Conservation (phyloP, 23 red algal species). For the Chondrus crispus region DNA sequence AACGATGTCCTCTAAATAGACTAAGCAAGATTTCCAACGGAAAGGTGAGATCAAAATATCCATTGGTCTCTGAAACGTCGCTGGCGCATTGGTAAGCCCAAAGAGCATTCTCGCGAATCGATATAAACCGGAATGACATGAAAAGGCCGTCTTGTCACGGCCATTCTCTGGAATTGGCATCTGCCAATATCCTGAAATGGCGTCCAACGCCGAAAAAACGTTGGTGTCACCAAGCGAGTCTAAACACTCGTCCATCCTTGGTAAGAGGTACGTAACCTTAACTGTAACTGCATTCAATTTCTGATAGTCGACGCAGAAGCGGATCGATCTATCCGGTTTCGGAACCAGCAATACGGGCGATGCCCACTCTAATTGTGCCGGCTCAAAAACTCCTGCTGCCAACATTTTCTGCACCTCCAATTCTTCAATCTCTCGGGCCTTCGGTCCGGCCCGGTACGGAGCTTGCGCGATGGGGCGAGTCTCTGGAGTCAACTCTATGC, state of each 20-base stretch:
- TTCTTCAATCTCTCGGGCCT: too few relatives aligned
- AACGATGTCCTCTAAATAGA: constrained; percentile 21
- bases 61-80: constrained; percentile 1
- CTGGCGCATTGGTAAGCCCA: constrained; percentile 13
- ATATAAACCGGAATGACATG: background rate
- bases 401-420: too few relatives aligned
- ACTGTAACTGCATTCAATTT: background rate
- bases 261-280: background rate
- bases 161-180: background rate
- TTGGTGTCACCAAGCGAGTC: background rate
- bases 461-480: too few relatives aligned
- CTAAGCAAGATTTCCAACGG: background rate
- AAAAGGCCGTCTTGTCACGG: constrained; percentile 8
- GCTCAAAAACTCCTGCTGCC: too few relatives aligned
- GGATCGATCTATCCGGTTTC: background rate
- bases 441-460: too few relatives aligned
- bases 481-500: too few relatives aligned
- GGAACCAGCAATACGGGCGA: background rate
- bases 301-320: background rate
- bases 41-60: background rate
- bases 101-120: background rate
- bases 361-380: too few relatives aligned
- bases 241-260: background rate
- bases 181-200: background rate
- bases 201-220: background rate